phyloP scores from a whole-genome alignment of 1,139 yeast genomes.

The Diutina scorzettiae region DNA sequence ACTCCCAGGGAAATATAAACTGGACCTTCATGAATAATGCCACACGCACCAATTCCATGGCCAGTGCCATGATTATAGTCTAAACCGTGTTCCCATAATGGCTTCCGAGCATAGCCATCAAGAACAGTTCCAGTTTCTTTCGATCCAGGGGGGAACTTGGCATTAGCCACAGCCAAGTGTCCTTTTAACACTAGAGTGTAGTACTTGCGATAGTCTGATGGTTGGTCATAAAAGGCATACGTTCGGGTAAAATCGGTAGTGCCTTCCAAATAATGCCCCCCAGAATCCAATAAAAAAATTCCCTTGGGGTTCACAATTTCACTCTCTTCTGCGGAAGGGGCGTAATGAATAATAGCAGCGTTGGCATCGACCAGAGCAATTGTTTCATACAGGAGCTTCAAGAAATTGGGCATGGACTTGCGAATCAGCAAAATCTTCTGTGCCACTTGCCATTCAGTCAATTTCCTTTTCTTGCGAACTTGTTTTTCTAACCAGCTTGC shows the following conservation, averaged over 20 bases:
- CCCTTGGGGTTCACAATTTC: slow-evolving; percentile 63
- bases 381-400: slow-evolving; percentile 82
- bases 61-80: slow-evolving; percentile 97
- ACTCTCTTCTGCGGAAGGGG: slow-evolving; percentile 53
- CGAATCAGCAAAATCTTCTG: slow-evolving; percentile 31
- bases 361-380: slow-evolving; percentile 89
- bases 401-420: slow-evolving; percentile 30
- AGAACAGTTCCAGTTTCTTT: slow-evolving; percentile 66
- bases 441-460: slow-evolving; percentile 33
- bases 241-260: slow-evolving; percentile 98
- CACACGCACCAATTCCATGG: slow-evolving; percentile 89
- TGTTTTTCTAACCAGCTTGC: slow-evolving; percentile 31
- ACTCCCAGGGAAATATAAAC: slow-evolving; percentile 31
- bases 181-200: slow-evolving; percentile 92
- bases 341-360: slow-evolving; percentile 87
- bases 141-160: slow-evolving; percentile 70
- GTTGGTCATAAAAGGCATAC: slow-evolving; percentile 46
- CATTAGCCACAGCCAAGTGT: slow-evolving; percentile 64
- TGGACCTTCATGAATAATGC: slow-evolving; percentile 91
- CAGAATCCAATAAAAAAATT: slow-evolving; percentile 82
- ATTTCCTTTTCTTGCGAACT: slow-evolving; percentile 14
- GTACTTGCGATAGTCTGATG: slow-evolving; percentile 63
- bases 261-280: slow-evolving; percentile 89
- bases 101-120: slow-evolving; percentile 84
- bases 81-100: slow-evolving; percentile 72